Conservation (phyloP, 331 rosid genomes). For the Phaseolus coccineus region DNA sequence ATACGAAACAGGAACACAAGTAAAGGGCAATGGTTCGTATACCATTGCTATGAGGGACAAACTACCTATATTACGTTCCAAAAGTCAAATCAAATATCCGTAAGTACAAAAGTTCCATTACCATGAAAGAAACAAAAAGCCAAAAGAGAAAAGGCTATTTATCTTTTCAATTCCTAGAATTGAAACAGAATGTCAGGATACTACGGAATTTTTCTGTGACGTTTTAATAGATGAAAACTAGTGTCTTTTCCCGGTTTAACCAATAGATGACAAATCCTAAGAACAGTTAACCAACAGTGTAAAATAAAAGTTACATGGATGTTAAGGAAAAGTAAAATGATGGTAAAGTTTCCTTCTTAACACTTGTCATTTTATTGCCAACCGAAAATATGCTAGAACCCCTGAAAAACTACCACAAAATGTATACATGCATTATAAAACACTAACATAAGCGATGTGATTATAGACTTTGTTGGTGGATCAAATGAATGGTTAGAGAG, state of each 20-base stretch:
- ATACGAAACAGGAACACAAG: too few relatives aligned
- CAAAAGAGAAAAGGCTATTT: not conserved
- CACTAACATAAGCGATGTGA: not conserved
- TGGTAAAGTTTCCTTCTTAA: not conserved
- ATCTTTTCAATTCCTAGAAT: not conserved
- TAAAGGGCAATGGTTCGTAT: too few relatives aligned
- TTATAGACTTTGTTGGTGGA: not conserved
- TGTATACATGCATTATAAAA: slow-evolving; percentile 5
- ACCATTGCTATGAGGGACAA: not conserved
- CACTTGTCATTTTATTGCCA: slow-evolving; percentile 24
- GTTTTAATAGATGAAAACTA: not conserved
- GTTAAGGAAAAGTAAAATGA: slow-evolving; percentile 8
- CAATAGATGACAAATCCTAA: not conserved
- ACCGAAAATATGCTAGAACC: slow-evolving; percentile 22
- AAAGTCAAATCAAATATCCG: too few relatives aligned
- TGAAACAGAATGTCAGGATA: not conserved
- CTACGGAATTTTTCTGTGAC: not conserved
- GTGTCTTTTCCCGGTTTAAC: not conserved
- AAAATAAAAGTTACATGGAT: not conserved
- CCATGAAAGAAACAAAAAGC: not conserved
- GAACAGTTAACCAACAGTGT: not conserved
- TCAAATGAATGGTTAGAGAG: not conserved
- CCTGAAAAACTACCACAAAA: not conserved
- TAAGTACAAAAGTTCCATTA: too few relatives aligned
- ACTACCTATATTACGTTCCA: not conserved